Percentiles rank a stretch among this genome's conserved stretches.
These are phyloP conservation scores for Mimosa pudica DNA, from an alignment of 306 rosid species.

Conservation along the genomic window DNA sequence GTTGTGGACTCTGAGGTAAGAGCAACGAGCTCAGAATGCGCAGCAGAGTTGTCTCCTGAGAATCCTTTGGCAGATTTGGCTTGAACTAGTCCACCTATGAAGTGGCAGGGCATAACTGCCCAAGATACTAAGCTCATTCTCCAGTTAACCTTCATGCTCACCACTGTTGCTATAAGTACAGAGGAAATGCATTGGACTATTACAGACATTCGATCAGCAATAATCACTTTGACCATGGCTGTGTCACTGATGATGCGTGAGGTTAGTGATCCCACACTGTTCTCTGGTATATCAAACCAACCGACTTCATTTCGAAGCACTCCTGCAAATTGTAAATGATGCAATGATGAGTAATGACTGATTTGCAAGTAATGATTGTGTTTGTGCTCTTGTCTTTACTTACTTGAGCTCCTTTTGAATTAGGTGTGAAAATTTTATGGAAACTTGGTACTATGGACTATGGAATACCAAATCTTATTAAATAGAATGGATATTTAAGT, in stretches of 20 bases:
- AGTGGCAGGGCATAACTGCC: slow-evolving; percentile 99
- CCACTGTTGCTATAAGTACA: slow-evolving; percentile 78
- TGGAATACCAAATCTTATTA: too few relatives aligned
- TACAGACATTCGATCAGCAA: slow-evolving; percentile 86
- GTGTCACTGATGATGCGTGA: slow-evolving; percentile 78
- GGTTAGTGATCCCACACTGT: slow-evolving; percentile 68
- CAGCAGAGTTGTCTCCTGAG: slow-evolving; percentile 69
- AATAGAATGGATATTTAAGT: too few relatives aligned
- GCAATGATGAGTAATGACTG: background rate
- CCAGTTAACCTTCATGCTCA: slow-evolving; percentile 77
- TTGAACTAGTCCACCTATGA: slow-evolving; percentile 92
- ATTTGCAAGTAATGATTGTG: background rate
- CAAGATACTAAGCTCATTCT: slow-evolving; percentile 92
- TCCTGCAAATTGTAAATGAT: slow-evolving; percentile 48
- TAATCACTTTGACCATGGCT: slow-evolving; percentile 72
- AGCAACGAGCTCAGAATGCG: slow-evolving; percentile 70
- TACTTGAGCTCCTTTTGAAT: background rate
- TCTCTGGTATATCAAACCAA: slow-evolving; percentile 90
- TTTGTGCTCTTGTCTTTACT: background rate
- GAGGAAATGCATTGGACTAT: slow-evolving; percentile 90
- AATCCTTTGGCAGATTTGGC: slow-evolving; percentile 92
- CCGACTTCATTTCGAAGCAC: slow-evolving; percentile 74
- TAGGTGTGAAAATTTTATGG: background rate
- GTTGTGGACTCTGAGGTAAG: slow-evolving; percentile 80
- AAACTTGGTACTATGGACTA: too few relatives aligned